Conservation (phyloP, 2,329 filamentous ascomycete species). For the Truncatella angustata region DNA sequence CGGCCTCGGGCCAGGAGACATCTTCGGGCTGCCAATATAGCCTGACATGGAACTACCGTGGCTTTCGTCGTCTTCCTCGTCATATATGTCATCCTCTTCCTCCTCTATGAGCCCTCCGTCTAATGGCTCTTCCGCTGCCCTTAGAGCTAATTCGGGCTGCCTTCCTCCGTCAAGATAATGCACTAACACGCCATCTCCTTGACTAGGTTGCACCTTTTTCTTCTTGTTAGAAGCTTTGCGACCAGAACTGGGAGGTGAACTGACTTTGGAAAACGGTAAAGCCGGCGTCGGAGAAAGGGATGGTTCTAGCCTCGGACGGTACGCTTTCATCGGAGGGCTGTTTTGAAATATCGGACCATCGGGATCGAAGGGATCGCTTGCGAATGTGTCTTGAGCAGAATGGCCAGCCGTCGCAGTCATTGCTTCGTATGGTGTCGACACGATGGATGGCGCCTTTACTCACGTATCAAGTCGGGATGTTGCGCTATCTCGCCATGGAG, state of each 20-base stretch:
- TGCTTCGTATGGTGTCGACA: conserved; percentile 23
- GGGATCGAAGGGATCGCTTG: conserved; percentile 42
- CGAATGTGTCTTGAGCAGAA: conserved; percentile 28
- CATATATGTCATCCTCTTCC: conserved; percentile 39
- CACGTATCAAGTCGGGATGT: conserved; percentile 26
- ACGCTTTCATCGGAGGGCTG: conserved; percentile 37
- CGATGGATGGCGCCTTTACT: conserved; percentile 26
- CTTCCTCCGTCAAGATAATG: conserved; percentile 61
- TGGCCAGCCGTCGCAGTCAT: conserved; percentile 31
- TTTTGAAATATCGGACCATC: conserved; percentile 44
- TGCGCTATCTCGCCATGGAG: conserved; percentile 10
- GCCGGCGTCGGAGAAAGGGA: conserved; percentile 50
- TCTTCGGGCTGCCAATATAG: conserved; percentile 22
- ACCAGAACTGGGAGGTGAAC: conserved; percentile 35
- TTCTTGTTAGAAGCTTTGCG: conserved; percentile 51
- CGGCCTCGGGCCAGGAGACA: conserved; percentile 25
- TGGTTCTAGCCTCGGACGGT: conserved; percentile 44
- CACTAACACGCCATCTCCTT: conserved; percentile 68
- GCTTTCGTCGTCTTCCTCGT: conserved; percentile 24
- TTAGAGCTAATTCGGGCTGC: conserved; percentile 61
- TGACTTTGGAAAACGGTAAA: conserved; percentile 41
- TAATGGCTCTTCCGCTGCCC: conserved; percentile 53
- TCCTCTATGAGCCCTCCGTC: conserved; percentile 31
- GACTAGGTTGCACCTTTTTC: conserved; percentile 53
- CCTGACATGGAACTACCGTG: conserved; percentile 10